phyloP scores from a whole-genome alignment of 164 flowering plant species.

The Santalum album region DNA sequence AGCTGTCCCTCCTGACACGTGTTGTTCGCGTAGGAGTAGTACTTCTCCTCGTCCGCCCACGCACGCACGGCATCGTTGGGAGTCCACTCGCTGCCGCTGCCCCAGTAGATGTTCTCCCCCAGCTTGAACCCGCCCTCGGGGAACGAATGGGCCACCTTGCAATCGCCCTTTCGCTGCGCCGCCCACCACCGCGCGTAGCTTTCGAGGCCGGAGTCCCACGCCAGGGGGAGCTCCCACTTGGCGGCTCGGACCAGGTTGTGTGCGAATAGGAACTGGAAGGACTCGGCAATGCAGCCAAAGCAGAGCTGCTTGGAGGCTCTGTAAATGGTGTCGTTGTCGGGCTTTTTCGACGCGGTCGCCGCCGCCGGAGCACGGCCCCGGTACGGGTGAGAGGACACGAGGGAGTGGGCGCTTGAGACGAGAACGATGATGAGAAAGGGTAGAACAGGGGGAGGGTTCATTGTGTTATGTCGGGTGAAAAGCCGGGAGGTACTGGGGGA shows the following conservation, averaged over 20 bases:
- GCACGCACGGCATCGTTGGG: constrained; percentile 59
- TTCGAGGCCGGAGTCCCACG: constrained; percentile 56
- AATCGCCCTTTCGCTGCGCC: constrained; percentile 42
- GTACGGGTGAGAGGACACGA: too few species aligned
- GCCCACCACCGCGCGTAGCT: constrained; percentile 83
- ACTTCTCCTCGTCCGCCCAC: constrained; percentile 81
- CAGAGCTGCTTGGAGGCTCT: constrained; percentile 41
- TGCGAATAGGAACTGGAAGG: constrained; percentile 48
- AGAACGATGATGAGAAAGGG: background rate
- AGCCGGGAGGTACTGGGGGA: too few species aligned
- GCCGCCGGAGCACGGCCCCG: too few species aligned
- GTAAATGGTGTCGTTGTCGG: constrained; percentile 33
- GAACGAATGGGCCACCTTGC: constrained; percentile 60
- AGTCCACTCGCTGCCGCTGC: constrained; percentile 63
- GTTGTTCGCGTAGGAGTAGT: constrained; percentile 46
- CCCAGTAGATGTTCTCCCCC: constrained; percentile 91
- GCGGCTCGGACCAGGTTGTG: constrained; percentile 67
- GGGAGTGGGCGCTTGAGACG: too few species aligned
- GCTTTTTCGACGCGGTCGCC: background rate
- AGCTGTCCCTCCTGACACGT: constrained; percentile 39
- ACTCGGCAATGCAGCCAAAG: constrained; percentile 40
- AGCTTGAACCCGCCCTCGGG: constrained; percentile 49
- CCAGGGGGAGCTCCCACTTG: constrained; percentile 60
- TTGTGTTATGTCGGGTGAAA: too few species aligned
- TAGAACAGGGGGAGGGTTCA: background rate